Evolutionary conservation across 164 flowering plant genomes (phyloP), one percentile per base, ranked within the genome.

Genomic region (Annona squamosa): DNA sequence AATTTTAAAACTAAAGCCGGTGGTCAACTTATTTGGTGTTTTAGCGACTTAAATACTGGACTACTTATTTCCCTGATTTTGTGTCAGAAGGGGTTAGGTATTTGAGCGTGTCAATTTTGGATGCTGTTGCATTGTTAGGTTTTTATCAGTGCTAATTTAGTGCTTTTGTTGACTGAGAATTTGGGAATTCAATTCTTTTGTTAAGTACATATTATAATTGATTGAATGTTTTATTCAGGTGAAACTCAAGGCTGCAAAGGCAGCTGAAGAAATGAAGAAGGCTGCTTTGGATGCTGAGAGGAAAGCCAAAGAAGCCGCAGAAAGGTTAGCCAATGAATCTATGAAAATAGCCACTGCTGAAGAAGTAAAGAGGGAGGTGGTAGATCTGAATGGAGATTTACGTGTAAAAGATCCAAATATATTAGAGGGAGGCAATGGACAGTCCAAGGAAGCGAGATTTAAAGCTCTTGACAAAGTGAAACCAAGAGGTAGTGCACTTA

Each of bases 241-340:
- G 37, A 84, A 78, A 74, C 79, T 76, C 59, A 77, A 78, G 77
- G 84, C 83, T 76, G 86, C 77, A 64, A 82, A 72, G 75, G 84
- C 77, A 79, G 90, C 85, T 61, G 97, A 91, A 81, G 88, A 83
- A 78, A 89, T 84, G 77, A 85, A 81, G 73, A 81, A 67, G 63
- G 87, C 83, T 72, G 87, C 89, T 73, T 65, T 85, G 76, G 97
- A 89, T 84, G 89, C 89, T 84, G 93, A 85, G 78, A 84, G 71
- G 72, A 86, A 74, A 73, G 87, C 87, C 46, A 82, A 84, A 84
- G 97, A 88, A 85, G 89, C 89, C 77, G 87, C 87, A 41, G 83
- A 87, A 69, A 88, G 71, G 79, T 76, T 78, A 74, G 89, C 88
- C 68, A 67, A 68, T 18, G 74, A 72, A 9, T 41, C 78, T 71